Evolutionary conservation across 106 monocot species (phyloP), one percentile per base, ranked within the genome.

Genomic region (Phalaenopsis equestris): DNA sequence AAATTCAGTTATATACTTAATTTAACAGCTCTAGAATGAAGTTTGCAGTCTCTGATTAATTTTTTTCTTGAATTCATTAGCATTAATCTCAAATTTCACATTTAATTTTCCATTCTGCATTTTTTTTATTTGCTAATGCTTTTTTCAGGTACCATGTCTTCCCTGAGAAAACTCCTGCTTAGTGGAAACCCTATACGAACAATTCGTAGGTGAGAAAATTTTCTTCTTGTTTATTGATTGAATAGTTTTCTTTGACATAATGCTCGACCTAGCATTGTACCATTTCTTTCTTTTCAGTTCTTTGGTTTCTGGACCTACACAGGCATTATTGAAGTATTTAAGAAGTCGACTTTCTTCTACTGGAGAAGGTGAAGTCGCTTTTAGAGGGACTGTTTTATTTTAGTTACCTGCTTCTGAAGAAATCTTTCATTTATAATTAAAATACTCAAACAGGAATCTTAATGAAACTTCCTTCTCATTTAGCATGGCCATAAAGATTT

Each of bases 231-330:
- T 8, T 37, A 5, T 79, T 49, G 8, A 56, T 8, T 55, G n/a
- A 41, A 42, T 14, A 56, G 8, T 75, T 78, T 49, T 48, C 8
- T 11, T 39, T 10, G 52, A 12, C 12, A 52, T 67, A 67, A 49
- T 6, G 24, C 64, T 72, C 30, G 23, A 42, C 21, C 47, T 65
- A 56, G 45, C 48, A 48, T 55, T 81, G 18, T 21, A 45, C 46
- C 73, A 8, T 79, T 37, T 19, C 56, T 42, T 61, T 81, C 37
- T 80, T 30, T 75, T 75, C 93, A 99, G 99, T 83, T 88, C 99
- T 68, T 82, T 99, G 82, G 92, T 99, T 23, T 82, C 89, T 87
- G 99, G 99, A 82, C 91, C 99, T 57, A 99, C 99, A 79, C 87
- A 91, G 76, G 48, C 83, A 61, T 81, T 99, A 55, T 81, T 99